phyloP scores from a whole-genome alignment of 192 early-diverging fungal species.

The Coemansia sp. region DNA sequence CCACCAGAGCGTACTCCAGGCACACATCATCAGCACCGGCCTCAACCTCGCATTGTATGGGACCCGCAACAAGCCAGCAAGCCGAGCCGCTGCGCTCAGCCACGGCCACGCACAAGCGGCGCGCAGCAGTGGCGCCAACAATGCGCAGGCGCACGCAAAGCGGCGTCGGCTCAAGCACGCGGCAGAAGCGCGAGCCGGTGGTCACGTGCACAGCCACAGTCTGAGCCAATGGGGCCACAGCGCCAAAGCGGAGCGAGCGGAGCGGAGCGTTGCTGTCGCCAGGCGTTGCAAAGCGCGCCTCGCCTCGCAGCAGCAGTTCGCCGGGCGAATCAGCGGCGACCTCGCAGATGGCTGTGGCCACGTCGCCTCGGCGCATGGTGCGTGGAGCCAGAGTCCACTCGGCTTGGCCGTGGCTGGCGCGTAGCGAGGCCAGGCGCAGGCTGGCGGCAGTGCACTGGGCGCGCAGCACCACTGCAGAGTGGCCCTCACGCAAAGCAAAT shows the following conservation, averaged over 20 bases:
- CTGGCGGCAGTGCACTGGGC: slow-evolving; percentile 9
- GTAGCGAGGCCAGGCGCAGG: slow-evolving; percentile 10
- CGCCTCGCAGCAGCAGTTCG: background rate
- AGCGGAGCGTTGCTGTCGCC: background rate
- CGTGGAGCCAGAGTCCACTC: slow-evolving; percentile 2
- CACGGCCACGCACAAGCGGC: slow-evolving; percentile 20
- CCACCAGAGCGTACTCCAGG: slow-evolving; percentile 29
- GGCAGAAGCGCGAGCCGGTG: slow-evolving; percentile 10
- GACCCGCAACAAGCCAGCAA: slow-evolving; percentile 35
- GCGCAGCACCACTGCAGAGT: slow-evolving; percentile 7
- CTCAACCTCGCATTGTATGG: slow-evolving; percentile 9
- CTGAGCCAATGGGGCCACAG: background rate
- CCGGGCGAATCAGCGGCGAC: background rate
- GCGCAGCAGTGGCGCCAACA: slow-evolving; percentile 1
- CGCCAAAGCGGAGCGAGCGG: background rate
- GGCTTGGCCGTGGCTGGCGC: too few species aligned
- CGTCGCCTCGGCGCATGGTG: slow-evolving; percentile 20
- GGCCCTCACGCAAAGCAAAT: background rate
- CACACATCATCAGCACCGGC: background rate
- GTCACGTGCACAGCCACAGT: slow-evolving; percentile 12
- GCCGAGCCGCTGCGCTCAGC: slow-evolving; percentile 1
- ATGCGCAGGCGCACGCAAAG: slow-evolving; percentile 14
- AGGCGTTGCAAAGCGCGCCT: background rate
- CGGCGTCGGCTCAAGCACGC: slow-evolving; percentile 18
- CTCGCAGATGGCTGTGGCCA: slow-evolving; percentile 11